Evolutionary conservation across 768 basidiomycete genomes (phyloP).

Genomic region (Tricholoma matsutake): DNA sequence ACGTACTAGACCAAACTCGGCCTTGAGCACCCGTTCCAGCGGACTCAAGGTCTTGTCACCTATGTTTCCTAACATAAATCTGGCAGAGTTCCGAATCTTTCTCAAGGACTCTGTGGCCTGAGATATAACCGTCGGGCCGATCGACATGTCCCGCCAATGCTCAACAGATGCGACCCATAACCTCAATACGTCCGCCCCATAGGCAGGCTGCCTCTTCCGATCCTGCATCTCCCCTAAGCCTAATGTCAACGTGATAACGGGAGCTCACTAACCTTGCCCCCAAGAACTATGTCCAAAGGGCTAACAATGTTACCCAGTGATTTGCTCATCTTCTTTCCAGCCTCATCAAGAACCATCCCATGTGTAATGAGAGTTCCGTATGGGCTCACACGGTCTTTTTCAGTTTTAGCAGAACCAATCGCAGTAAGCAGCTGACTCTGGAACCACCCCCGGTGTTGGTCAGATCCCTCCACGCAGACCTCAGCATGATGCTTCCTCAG

Average conservation of each 20-base stretch:
- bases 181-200: slow-evolving; percentile 84
- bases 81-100: slow-evolving; percentile 81
- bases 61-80: slow-evolving; percentile 85
- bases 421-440: slow-evolving; percentile 91
- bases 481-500: slow-evolving; percentile 57
- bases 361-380: slow-evolving; percentile 88
- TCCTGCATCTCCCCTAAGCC: slow-evolving; percentile 38
- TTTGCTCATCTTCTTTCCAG: slow-evolving; percentile 97
- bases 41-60: slow-evolving; percentile 32
- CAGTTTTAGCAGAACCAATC: slow-evolving; percentile 45
- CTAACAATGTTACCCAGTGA: slow-evolving; percentile 88
- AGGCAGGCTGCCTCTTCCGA: slow-evolving; percentile 67
- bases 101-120: slow-evolving; percentile 74
- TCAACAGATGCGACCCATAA: slow-evolving; percentile 92
- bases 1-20: slow-evolving; percentile 65
- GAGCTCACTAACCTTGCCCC: slow-evolving; percentile 56
- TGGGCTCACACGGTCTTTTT: slow-evolving; percentile 40
- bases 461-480: slow-evolving; percentile 90
- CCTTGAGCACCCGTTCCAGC: slow-evolving; percentile 36
- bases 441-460: slow-evolving; percentile 99
- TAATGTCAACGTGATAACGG: background rate
- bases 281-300: slow-evolving; percentile 77
- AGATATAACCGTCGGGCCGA: slow-evolving; percentile 73
- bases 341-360: slow-evolving; percentile 92
- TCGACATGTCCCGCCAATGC: slow-evolving; percentile 84